Conservation (phyloP, 2,329 filamentous ascomycete species). For the Cladosporium sp. region DNA sequence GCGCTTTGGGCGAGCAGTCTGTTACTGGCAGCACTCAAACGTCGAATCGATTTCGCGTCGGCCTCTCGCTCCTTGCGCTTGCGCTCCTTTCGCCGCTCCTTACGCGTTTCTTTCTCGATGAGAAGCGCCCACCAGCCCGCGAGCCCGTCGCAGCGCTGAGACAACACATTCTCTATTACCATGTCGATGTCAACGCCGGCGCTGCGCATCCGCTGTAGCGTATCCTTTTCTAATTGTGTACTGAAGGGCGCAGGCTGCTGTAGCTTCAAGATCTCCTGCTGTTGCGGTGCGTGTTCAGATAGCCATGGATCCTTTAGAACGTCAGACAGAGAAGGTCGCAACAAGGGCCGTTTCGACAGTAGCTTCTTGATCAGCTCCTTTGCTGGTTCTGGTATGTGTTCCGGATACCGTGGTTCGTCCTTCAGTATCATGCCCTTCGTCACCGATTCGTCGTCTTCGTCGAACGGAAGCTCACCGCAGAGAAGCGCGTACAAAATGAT, state of each 20-base stretch:
- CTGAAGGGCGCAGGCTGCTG: conserved; percentile 78
- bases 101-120: conserved; percentile 90
- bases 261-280: conserved; percentile 82
- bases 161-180: conserved; percentile 88
- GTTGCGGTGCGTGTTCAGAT: conserved; percentile 76
- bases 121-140: conserved; percentile 95
- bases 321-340: conserved; percentile 76
- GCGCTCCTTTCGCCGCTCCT: conserved; percentile 71
- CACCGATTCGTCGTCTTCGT: conserved; percentile 89
- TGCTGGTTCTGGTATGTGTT: conserved; percentile 72
- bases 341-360: conserved; percentile 84
- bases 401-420: conserved; percentile 80
- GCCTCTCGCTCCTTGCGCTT: conserved; percentile 81
- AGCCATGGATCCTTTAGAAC: conserved; percentile 87
- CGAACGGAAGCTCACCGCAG: conserved; percentile 84
- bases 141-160: conserved; percentile 82
- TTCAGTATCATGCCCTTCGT: conserved; percentile 82
- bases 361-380: conserved; percentile 71
- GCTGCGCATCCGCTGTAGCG: conserved; percentile 84
- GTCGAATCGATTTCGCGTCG: conserved; percentile 72
- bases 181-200: conserved; percentile 91
- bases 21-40: conserved; percentile 85
- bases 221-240: conserved; percentile 83
- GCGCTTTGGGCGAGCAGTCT: conserved; percentile 70
- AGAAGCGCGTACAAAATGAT: conserved; percentile 80